phyloP scores from a whole-genome alignment of 768 basidiomycete species.

The Arthromyces matolae region DNA sequence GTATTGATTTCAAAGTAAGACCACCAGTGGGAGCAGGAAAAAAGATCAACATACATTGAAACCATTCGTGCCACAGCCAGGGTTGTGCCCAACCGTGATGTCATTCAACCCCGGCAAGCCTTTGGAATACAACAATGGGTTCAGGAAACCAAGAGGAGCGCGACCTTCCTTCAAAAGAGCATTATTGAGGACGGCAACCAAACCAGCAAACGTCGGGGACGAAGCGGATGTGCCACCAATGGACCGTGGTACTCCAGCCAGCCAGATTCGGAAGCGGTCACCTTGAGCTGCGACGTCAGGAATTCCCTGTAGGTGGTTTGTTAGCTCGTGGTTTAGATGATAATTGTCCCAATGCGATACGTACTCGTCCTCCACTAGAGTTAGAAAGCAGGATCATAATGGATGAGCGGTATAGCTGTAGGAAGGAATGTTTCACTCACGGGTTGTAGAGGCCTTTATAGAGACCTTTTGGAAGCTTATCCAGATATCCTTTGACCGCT shows the following conservation, averaged over 20 bases:
- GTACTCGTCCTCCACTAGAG: conserved; percentile 47
- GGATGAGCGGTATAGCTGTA: too few species aligned
- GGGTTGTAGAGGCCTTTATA: conserved; percentile 54
- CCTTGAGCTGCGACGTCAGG: conserved; percentile 67
- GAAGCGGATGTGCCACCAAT: conserved; percentile 63
- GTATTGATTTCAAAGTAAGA: conserved; percentile 2
- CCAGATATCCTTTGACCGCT: conserved; percentile 37
- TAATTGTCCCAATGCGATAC: conserved; percentile 11
- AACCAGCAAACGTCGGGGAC: conserved; percentile 56
- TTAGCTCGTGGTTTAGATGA: too few species aligned
- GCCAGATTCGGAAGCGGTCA: conserved; percentile 42
- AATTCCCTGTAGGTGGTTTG: conserved; percentile 39
- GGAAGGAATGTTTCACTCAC: conserved; percentile 35
- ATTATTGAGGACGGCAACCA: conserved; percentile 63
- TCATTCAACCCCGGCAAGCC: conserved; percentile 46
- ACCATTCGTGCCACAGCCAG: conserved; percentile 55
- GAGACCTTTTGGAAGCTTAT: conserved; percentile 32
- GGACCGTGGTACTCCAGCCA: conserved; percentile 29
- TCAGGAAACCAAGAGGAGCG: conserved; percentile 58
- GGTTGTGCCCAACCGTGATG: conserved; percentile 50
- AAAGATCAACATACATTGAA: conserved; percentile 44
- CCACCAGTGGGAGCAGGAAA: not conserved
- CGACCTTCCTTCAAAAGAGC: conserved; percentile 41
- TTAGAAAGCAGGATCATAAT: too few species aligned
- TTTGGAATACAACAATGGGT: conserved; percentile 54